Conservation (phyloP, 2,329 filamentous ascomycete species). For the Cytospora leucostoma region DNA sequence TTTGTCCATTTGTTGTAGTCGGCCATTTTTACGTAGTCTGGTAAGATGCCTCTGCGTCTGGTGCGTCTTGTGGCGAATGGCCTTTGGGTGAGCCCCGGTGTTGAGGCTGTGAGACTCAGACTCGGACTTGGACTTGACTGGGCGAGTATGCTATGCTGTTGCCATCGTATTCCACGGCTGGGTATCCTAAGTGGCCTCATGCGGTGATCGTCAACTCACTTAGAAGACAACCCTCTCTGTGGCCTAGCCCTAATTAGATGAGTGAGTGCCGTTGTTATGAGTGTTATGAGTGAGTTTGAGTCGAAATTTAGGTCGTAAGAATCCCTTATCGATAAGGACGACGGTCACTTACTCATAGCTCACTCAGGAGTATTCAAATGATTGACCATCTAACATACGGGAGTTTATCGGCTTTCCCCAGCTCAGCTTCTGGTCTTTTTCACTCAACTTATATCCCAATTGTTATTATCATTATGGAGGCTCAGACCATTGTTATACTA, state of each 20-base stretch:
- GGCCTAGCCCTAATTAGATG: not conserved
- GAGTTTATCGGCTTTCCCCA: not conserved
- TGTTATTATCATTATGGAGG: conserved; percentile 45
- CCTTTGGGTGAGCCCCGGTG: not conserved
- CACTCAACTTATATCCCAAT: not conserved
- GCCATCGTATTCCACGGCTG: conserved; percentile 16
- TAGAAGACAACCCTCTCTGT: not conserved
- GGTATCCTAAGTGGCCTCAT: conserved; percentile 17
- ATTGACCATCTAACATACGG: not conserved
- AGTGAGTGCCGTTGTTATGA: not conserved
- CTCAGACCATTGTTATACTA: conserved; percentile 53
- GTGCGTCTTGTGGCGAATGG: not conserved
- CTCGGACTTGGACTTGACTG: not conserved
- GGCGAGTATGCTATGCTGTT: conserved; percentile 6
- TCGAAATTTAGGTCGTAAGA: conserved; percentile 18
- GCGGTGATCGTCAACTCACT: conserved; percentile 12
- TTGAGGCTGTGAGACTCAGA: not conserved
- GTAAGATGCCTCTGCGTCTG: not conserved
- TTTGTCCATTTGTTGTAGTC: conserved; percentile 69
- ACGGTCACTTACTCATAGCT: not conserved
- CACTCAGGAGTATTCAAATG: not conserved
- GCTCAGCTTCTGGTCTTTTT: not conserved
- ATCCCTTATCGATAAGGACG: conserved; percentile 30
- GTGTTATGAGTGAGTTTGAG: not conserved
- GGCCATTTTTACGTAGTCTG: conserved; percentile 24